phyloP scores from a whole-genome alignment of 345 rosid genomes.

The Bruguiera parviflora region DNA sequence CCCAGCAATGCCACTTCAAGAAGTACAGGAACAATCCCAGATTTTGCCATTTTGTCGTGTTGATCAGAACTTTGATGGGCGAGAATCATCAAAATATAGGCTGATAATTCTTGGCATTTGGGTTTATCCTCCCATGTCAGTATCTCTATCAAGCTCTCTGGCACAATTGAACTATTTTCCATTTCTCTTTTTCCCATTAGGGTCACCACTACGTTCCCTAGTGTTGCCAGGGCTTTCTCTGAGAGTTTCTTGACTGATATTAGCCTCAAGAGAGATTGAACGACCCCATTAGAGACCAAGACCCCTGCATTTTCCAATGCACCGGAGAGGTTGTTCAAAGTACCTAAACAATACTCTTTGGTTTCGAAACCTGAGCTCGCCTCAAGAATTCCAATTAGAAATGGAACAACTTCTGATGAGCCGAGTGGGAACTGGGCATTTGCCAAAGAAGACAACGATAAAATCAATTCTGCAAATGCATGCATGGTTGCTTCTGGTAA shows the following conservation, averaged over 20 bases:
- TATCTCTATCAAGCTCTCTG: constrained; percentile 63
- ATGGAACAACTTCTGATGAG: constrained; percentile 49
- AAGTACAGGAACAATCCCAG: constrained; percentile 72
- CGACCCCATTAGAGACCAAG: constrained; percentile 50
- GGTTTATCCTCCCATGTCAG: constrained; percentile 86
- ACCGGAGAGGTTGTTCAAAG: constrained; percentile 51
- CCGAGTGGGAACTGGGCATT: constrained; percentile 43
- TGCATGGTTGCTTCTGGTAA: constrained; percentile 51
- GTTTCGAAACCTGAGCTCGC: constrained; percentile 46
- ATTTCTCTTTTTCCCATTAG: constrained; percentile 72
- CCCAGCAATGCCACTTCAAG: constrained; percentile 73
- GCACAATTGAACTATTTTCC: constrained; percentile 53
- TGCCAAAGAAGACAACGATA: constrained; percentile 57
- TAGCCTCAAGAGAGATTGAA: constrained; percentile 44
- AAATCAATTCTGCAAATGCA: constrained; percentile 53
- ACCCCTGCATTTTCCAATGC: constrained; percentile 63
- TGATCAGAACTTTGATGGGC: constrained; percentile 79
- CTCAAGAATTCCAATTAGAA: constrained; percentile 46
- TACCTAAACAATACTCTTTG: constrained; percentile 54
- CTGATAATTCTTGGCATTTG: constrained; percentile 77
- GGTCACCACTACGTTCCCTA: constrained; percentile 76
- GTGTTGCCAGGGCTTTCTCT: constrained; percentile 64
- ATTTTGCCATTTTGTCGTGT: constrained; percentile 65
- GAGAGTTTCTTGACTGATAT: constrained; percentile 46
- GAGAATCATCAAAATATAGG: constrained; percentile 71